Evolutionary conservation across 192 early-diverging fungal species (phyloP).

Genomic region (Oehlia diaphana): DNA sequence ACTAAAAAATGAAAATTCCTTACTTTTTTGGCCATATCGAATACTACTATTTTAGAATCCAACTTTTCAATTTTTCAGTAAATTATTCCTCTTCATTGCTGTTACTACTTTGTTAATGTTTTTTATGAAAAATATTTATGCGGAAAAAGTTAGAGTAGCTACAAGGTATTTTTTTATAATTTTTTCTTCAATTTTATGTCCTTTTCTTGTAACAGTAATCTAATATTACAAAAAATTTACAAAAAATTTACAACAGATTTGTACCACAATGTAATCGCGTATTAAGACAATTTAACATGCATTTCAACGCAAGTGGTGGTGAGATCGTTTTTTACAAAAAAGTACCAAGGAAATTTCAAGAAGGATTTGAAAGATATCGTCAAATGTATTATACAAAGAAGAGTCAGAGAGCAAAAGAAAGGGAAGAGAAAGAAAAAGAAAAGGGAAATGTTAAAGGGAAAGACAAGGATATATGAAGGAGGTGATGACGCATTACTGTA

Average conservation of each 20-base stretch:
- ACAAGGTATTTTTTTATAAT: conserved; percentile 46
- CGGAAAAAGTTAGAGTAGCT: conserved; percentile 55
- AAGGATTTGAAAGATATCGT: conserved; percentile 44
- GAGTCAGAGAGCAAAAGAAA: conserved; percentile 15
- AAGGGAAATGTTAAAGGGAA: conserved; percentile 35
- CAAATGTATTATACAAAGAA: conserved; percentile 25
- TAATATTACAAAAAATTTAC: background rate
- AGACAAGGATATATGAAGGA: background rate
- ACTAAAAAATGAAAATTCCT: too few species aligned
- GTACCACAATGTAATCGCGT: conserved; percentile 60
- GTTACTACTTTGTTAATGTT: conserved; percentile 47
- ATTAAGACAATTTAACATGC: conserved; percentile 55
- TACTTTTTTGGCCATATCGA: too few species aligned
- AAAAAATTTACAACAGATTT: conserved; percentile 39
- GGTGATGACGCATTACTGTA: background rate
- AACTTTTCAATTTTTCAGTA: conserved; percentile 17
- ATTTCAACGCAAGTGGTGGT: conserved; percentile 51
- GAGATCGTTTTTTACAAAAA: conserved; percentile 51
- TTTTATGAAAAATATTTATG: conserved; percentile 56
- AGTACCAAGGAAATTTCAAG: conserved; percentile 55
- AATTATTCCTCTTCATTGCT: conserved; percentile 37
- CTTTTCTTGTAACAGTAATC: background rate
- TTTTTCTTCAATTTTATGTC: background rate
- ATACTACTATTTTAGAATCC: background rate
- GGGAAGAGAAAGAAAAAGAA: conserved; percentile 12